Evolutionary conservation across 345 rosid genomes (phyloP).

Genomic region (Eucalyptus pauciflora): DNA sequence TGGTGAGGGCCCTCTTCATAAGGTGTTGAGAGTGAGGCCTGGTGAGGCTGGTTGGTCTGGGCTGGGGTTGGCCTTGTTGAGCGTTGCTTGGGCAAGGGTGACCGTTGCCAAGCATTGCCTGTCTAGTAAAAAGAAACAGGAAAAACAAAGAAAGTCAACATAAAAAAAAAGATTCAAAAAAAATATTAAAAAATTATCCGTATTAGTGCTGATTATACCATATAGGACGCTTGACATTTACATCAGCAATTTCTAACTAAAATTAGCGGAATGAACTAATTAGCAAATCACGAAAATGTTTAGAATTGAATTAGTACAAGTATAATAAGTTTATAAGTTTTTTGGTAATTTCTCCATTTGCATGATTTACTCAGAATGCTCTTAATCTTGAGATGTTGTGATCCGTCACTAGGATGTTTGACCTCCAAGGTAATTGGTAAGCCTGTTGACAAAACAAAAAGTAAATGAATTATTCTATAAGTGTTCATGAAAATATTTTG

Average conservation of each 20-base stretch:
- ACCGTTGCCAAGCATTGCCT: rapidly evolving
- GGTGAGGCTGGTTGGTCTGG: rapidly evolving
- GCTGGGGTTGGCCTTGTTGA: background rate
- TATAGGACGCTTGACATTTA: rapidly evolving
- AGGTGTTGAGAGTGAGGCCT: background rate
- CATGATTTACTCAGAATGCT: background rate
- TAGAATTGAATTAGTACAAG: too few relatives aligned
- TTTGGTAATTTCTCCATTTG: background rate
- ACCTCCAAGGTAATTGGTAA: background rate
- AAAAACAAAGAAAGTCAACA: too few relatives aligned
- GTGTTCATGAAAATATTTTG: background rate
- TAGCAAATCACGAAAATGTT: too few relatives aligned
- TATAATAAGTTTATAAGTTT: too few relatives aligned
- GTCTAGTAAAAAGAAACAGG: rapidly evolving
- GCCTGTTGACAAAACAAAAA: background rate
- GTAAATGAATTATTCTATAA: background rate
- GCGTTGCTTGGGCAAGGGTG: background rate
- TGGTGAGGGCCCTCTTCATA: background rate
- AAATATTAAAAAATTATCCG: too few relatives aligned
- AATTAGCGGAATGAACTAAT: background rate
- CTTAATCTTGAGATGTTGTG: background rate
- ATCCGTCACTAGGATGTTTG: background rate
- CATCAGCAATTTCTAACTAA: rapidly evolving
- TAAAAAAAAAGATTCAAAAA: too few relatives aligned
- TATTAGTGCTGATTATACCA: too few relatives aligned